Base-by-base conservation (phyloP, 1,284 basidiomycete genomes). In the Ustilago curta region DNA sequence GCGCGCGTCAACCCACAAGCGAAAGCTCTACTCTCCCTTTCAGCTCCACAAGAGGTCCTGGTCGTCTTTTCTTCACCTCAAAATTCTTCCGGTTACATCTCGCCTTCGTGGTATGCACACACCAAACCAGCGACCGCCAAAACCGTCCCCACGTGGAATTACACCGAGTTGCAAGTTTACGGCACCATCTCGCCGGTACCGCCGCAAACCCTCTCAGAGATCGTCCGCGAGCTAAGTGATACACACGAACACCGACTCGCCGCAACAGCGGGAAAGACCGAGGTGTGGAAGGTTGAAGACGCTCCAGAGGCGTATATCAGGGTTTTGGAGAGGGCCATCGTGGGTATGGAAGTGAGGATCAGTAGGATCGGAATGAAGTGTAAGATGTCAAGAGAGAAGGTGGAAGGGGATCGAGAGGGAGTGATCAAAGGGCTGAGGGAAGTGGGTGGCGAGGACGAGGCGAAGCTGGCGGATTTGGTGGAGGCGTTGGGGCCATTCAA, bases 341-440 rank as follows among this genome's bases (percentile, higher is more conserved):
- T 87, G 4, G 87, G 86, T 1, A 32, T 87, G 8, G 86, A 87
- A 68, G 84, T 87, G 31, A 70, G 66, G 23, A 78, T 87, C 18
- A 80, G 61, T 5, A 72, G 80, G 45, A 78, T 87, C 3, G 86
- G 86, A 52, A 85, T 86, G 8, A 81, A 86, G 52, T 85, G 83
- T 76, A 87, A 87, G 74, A 81, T 87, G 72, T 81, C 77, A 25
- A 86, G 86, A 73, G 87, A 87, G 60, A 78, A 66, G 54, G 32
- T n/a, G 1, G 73, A 78, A 27, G 85, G 76, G 0, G 87, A 87
- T 76, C 79, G 85, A 67, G 8, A 60, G 18, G 86, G 87, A 2
- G 85, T 87, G 0, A 78, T 87, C 0, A 60, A 83, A 0, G 87
- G 86, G 0, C 85, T 87, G 64, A 67, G 55, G 25, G 56, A 39